These are phyloP conservation scores for Hyphodiscus hymeniophilus DNA, from an alignment of 495 filamentous ascomycete genomes.

Conservation along the genomic window DNA sequence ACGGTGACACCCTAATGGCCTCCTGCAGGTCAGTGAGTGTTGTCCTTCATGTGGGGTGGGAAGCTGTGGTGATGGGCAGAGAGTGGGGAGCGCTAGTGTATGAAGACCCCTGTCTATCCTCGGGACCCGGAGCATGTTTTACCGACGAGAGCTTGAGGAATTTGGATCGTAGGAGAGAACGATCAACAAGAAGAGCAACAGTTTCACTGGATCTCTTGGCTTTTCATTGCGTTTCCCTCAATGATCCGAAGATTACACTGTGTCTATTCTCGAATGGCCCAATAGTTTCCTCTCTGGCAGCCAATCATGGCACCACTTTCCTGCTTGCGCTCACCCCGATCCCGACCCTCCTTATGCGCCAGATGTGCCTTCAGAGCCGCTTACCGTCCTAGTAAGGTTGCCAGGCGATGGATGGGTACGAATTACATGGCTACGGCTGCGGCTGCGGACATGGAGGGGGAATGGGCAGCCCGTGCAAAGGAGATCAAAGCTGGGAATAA, in stretches of 20 bases:
- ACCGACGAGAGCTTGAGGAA: too few species aligned
- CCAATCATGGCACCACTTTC: slow-evolving; percentile 18
- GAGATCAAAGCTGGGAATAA: slow-evolving; percentile 52
- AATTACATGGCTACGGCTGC: slow-evolving; percentile 41
- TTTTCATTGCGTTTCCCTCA: too few species aligned
- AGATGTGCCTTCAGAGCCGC: slow-evolving; percentile 17
- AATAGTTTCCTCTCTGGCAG: not conserved
- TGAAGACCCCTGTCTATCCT: too few species aligned
- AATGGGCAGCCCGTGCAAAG: slow-evolving; percentile 49
- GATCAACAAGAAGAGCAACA: too few species aligned
- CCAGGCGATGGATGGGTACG: slow-evolving; percentile 36
- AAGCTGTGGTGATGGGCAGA: too few species aligned
- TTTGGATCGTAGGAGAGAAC: too few species aligned
- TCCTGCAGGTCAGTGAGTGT: not conserved
- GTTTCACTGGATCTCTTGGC: too few species aligned
- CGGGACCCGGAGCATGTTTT: too few species aligned
- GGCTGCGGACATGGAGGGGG: slow-evolving; percentile 40
- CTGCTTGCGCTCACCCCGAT: slow-evolving; percentile 11
- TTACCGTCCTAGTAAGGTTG: not conserved
- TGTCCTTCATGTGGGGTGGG: not conserved
- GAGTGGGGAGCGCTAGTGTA: too few species aligned
- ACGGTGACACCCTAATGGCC: not conserved
- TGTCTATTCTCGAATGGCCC: not conserved
- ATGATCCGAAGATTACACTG: too few species aligned
- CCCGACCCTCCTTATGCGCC: slow-evolving; percentile 15